Evolutionary conservation across 495 filamentous ascomycete species (phyloP).

Genomic region (Cenococcum geophilum): DNA sequence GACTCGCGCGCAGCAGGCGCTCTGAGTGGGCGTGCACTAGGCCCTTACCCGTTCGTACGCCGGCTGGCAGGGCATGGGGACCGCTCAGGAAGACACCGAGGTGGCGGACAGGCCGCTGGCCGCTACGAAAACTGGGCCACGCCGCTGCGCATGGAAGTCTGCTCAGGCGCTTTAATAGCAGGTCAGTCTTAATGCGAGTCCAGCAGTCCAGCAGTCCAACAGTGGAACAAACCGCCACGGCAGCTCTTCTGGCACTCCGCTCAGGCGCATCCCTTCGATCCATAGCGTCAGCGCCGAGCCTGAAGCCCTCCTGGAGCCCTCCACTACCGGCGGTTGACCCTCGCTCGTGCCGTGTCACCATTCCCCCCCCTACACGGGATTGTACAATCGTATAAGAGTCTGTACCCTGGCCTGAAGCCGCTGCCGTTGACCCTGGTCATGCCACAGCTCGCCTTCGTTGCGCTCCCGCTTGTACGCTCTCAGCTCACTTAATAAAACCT

Average conservation of each 20-base stretch:
- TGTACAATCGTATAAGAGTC: not conserved
- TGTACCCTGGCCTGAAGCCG: not conserved
- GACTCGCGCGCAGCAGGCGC: not conserved
- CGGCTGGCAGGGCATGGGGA: not conserved
- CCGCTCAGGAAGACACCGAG: not conserved
- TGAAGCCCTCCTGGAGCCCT: not conserved
- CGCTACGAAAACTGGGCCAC: too few species aligned
- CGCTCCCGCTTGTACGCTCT: not conserved
- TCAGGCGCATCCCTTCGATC: not conserved
- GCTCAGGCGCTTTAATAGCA: too few species aligned
- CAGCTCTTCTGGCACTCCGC: not conserved
- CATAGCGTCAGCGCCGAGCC: not conserved
- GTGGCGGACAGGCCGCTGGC: not conserved
- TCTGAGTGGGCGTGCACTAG: not conserved
- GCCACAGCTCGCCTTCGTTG: not conserved
- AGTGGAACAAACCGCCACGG: not conserved
- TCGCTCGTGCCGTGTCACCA: constrained; percentile 15
- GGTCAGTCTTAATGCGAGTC: not conserved
- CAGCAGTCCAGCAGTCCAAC: not conserved
- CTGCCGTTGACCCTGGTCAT: constrained; percentile 4
- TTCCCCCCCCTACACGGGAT: constrained; percentile 1
- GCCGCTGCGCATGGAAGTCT: too few species aligned
- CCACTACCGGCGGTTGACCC: not conserved
- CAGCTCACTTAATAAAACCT: constrained; percentile 4
- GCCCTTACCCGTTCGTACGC: not conserved